Percentiles rank a stretch among this genome's conserved stretches.
Evolutionary conservation across 108 stramenopile genomes (phyloP).

Genomic region (Discostella pseudostelligera): DNA sequence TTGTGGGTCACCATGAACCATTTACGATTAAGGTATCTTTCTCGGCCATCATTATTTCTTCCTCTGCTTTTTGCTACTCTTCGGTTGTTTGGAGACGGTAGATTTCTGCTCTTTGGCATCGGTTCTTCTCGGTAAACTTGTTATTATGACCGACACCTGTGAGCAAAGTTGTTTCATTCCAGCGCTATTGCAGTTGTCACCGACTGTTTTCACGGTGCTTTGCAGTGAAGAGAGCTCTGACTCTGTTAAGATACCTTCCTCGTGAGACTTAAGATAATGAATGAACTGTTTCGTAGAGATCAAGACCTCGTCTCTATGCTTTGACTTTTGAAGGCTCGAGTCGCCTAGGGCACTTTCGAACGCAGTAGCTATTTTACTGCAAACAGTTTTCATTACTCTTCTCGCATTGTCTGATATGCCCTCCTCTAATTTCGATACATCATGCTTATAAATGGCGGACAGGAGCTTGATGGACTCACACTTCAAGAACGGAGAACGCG

Average conservation of each 20-base stretch:
- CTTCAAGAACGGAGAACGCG: constrained; percentile 64
- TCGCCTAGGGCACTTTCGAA: constrained; percentile 20
- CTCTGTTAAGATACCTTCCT: constrained; percentile 7
- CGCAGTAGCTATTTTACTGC: constrained; percentile 14
- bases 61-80: constrained; percentile 18
- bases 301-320: constrained; percentile 39
- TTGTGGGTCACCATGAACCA: no score
- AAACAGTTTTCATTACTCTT: constrained; percentile 14
- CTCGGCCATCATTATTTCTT: constrained; percentile 11
- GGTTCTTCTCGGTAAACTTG: constrained; percentile 10
- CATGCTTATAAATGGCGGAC: constrained; percentile 29
- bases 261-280: constrained; percentile 18
- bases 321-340: constrained; percentile 25
- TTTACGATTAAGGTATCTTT: not conserved
- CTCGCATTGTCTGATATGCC: constrained; percentile 22
- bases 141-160: constrained; percentile 20
- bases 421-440: constrained; percentile 3
- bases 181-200: constrained; percentile 18
- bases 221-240: constrained; percentile 15
- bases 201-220: constrained; percentile 11
- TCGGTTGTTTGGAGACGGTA: constrained; percentile 7
- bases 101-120: constrained; percentile 19
- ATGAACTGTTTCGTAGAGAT: constrained; percentile 28
- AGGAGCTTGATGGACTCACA: constrained; percentile 65
- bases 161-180: constrained; percentile 31